Evolutionary conservation across 2,329 filamentous ascomycete species (phyloP).

Genomic region (Geoglossum cookeanum): DNA sequence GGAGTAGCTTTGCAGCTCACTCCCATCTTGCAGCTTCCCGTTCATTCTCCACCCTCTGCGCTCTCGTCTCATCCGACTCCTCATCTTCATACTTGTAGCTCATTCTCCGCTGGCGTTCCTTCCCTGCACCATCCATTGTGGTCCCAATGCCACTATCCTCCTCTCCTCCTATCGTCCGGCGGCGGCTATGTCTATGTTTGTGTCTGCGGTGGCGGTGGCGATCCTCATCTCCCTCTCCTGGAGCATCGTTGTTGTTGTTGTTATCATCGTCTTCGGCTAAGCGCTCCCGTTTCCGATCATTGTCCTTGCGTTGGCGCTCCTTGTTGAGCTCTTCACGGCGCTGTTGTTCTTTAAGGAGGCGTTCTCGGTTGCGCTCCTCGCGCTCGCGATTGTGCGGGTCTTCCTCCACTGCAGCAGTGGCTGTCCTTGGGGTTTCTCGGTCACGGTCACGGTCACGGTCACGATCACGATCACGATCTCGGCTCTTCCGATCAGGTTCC

Average conservation of each 20-base stretch:
- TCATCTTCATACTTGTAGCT: conserved; percentile 32
- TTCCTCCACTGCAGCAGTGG: conserved; percentile 36
- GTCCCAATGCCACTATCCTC: background rate
- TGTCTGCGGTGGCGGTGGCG: conserved; percentile 1
- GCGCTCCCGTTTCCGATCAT: conserved; percentile 6
- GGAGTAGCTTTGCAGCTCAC: background rate
- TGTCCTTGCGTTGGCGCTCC: conserved; percentile 5
- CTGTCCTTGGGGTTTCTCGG: conserved; percentile 20
- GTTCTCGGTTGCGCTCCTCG: conserved; percentile 23
- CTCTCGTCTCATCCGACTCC: conserved; percentile 18
- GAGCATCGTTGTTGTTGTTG: background rate
- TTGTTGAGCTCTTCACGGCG: conserved; percentile 4
- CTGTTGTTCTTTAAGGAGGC: conserved; percentile 5
- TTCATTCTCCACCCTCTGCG: conserved; percentile 21
- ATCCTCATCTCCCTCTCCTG: background rate
- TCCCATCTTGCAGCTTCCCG: conserved; percentile 16
- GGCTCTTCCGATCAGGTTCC: background rate
- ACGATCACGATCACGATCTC: background rate
- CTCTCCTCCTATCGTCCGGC: background rate
- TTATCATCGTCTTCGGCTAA: background rate
- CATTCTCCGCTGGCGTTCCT: conserved; percentile 25
- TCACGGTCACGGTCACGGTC: background rate
- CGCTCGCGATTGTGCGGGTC: conserved; percentile 50
- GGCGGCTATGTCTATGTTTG: background rate
- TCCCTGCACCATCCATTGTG: conserved; percentile 10